Evolutionary conservation across 805 yeast species (phyloP), one percentile per base, ranked within the genome.

Genomic region (Saturnispora dispora): DNA sequence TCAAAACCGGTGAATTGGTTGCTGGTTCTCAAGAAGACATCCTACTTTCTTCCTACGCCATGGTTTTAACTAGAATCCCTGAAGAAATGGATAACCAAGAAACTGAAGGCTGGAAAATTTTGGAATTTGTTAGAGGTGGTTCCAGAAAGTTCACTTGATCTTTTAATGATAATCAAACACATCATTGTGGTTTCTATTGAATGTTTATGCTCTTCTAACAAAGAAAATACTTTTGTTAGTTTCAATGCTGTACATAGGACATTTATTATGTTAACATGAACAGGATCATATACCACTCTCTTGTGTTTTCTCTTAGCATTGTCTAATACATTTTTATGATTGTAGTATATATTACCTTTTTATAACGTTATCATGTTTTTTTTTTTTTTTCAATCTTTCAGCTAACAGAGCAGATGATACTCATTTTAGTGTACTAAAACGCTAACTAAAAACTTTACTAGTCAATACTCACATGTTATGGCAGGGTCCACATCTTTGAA

Each of bases 11-110:
- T 48, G 95, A 91, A 69, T 76, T 93, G 51, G 95, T 90, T 50
- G 99, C 98, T 8, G 99, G 99, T 61, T 81, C 89, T 32, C 96
- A 89, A 64, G 96, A 90, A 61, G 89, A 89, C 68, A 88, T 93
- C 59, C 81, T 88, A 67, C 78, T 88, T 77, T 83, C 95, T 60
- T 83, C 95, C n/a, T 93, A 93, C 66, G 98, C 96, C 40, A 81
- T 93, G 89, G 99, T 91, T 22, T 73, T 93, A 60, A 89, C 99
- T 18, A 81, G 99, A 68, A 74, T 87, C 48, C 89, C 96, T 3
- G 99, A 90, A 68, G 89, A 90, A 54, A 81, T 93, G 63, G 96
- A 83, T 56, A 86, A 93, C 66, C 77, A 79, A 50, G 90, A 83
- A 62, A 93, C 99, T 23, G 96, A 88, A 63, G 99, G 99, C 33